A percentile compares a stretch with the other conserved stretches of the same genome.
These are phyloP conservation scores for Melaleuca quinquenervia DNA, from an alignment of 345 rosid species.

Conservation along the genomic window DNA sequence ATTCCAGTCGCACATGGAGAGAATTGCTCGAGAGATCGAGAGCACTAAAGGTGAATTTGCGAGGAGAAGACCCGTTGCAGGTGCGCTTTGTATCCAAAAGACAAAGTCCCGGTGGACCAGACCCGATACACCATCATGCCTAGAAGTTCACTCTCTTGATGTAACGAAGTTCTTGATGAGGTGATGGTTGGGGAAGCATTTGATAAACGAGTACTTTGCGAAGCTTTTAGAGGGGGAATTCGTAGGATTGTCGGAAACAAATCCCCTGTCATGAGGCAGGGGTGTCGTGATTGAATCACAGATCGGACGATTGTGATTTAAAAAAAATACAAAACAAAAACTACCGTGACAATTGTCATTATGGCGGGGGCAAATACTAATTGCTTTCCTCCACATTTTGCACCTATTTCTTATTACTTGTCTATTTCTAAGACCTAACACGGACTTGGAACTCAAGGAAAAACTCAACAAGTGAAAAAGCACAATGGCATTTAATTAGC, in stretches of 20 bases:
- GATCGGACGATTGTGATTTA: too few species aligned
- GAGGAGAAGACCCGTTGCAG: not conserved
- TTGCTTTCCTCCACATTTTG: not conserved
- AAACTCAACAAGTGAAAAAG: not conserved
- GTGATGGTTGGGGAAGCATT: not conserved
- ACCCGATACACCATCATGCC: conserved; percentile 24
- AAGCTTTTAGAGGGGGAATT: not conserved
- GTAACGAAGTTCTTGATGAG: not conserved
- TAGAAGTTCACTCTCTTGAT: not conserved
- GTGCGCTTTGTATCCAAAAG: conserved; percentile 6
- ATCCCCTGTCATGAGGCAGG: too few species aligned
- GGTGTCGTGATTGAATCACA: too few species aligned
- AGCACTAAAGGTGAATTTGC: not conserved
- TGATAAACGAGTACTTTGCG: not conserved
- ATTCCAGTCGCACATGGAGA: not conserved
- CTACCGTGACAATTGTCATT: too few species aligned
- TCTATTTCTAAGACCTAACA: not conserved
- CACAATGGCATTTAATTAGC: not conserved
- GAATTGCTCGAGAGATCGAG: conserved; percentile 1
- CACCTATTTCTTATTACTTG: not conserved
- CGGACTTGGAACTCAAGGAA: not conserved
- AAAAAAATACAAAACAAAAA: too few species aligned
- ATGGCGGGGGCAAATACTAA: not conserved
- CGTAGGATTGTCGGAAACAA: not conserved
- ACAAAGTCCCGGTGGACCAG: conserved; percentile 28